These are phyloP conservation scores for Yamadazyma triangularis DNA, from an alignment of 1,139 yeast species.

Conservation along the genomic window DNA sequence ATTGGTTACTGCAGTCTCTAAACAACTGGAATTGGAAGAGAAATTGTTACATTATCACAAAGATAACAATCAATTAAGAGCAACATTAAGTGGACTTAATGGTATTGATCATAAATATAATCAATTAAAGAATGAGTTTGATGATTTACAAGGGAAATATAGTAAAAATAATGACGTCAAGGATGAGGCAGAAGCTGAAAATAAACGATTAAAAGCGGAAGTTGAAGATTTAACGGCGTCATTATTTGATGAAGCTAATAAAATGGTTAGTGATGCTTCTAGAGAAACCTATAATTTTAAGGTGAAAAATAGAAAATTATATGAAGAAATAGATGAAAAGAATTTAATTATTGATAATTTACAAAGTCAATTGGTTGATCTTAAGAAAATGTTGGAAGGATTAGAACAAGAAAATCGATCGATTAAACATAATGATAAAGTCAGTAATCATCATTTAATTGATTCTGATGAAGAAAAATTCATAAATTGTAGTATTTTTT, in stretches of 20 bases:
- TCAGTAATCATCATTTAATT: conserved; percentile 6
- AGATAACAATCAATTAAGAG: conserved; percentile 24
- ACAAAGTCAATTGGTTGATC: conserved; percentile 64
- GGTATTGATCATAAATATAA: conserved; percentile 25
- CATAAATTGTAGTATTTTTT: conserved; percentile 24
- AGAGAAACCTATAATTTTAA: conserved; percentile 52
- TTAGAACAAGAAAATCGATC: conserved; percentile 27
- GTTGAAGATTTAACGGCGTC: conserved; percentile 76
- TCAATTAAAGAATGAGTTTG: conserved; percentile 23
- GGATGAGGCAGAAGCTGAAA: conserved; percentile 54
- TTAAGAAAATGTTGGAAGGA: conserved; percentile 50
- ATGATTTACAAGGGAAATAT: conserved; percentile 30
- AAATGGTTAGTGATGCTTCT: conserved; percentile 72
- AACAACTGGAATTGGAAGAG: conserved; percentile 52
- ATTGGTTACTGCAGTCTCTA: conserved; percentile 57
- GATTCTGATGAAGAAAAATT: conserved; percentile 6
- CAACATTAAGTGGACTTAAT: conserved; percentile 14
- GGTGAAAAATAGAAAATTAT: conserved; percentile 51
- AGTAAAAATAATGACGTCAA: conserved; percentile 31
- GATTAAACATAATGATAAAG: conserved; percentile 4
- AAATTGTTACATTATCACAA: conserved; percentile 28
- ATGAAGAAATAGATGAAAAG: conserved; percentile 67
- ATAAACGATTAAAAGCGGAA: conserved; percentile 56
- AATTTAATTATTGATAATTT: conserved; percentile 63
- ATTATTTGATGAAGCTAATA: conserved; percentile 74